Percentiles rank a stretch among this genome's conserved stretches.
Conservation (phyloP, 164 flowering plant species). For the Nymphaea thermarum region DNA sequence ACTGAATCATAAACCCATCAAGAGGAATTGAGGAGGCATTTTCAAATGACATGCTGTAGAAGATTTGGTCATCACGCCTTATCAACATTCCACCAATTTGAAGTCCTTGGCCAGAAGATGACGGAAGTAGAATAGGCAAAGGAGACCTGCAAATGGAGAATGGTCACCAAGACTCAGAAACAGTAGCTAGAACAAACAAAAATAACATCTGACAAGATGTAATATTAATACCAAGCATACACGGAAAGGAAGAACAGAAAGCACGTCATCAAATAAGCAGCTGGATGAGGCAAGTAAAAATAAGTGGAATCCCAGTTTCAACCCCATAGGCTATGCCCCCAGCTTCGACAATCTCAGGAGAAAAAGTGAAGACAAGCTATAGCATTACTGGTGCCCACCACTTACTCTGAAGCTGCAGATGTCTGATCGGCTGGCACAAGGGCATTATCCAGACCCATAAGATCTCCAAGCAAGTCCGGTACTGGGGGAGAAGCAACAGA, state of each 20-base stretch:
- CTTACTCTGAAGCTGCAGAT: slow-evolving; percentile 54
- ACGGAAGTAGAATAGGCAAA: slow-evolving; percentile 70
- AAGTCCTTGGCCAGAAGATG: slow-evolving; percentile 81
- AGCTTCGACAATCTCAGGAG: neutral
- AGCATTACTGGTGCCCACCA: slow-evolving; percentile 1
- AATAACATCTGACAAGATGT: too few relatives aligned
- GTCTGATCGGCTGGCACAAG: slow-evolving; percentile 82
- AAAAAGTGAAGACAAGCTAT: neutral
- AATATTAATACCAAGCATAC: too few relatives aligned
- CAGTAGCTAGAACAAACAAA: too few relatives aligned
- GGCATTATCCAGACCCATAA: slow-evolving; percentile 81
- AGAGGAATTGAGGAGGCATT: slow-evolving; percentile 65
- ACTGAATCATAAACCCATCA: slow-evolving; percentile 98
- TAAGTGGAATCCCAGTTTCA: too few relatives aligned
- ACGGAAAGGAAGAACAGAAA: too few relatives aligned
- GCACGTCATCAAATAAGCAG: too few relatives aligned
- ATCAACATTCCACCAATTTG: slow-evolving; percentile 82
- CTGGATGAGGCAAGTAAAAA: too few relatives aligned
- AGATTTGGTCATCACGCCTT: slow-evolving; percentile 77
- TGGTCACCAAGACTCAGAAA: too few relatives aligned
- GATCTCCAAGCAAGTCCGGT: slow-evolving; percentile 92
- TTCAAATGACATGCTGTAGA: slow-evolving; percentile 81
- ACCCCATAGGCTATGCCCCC: too few relatives aligned
- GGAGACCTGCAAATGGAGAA: slow-evolving; percentile 52
- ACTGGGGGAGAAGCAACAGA: slow-evolving; percentile 42